These are phyloP conservation scores for Lignosus rhinocerotis DNA, from an alignment of 1,284 basidiomycete species.

Conservation along the genomic window DNA sequence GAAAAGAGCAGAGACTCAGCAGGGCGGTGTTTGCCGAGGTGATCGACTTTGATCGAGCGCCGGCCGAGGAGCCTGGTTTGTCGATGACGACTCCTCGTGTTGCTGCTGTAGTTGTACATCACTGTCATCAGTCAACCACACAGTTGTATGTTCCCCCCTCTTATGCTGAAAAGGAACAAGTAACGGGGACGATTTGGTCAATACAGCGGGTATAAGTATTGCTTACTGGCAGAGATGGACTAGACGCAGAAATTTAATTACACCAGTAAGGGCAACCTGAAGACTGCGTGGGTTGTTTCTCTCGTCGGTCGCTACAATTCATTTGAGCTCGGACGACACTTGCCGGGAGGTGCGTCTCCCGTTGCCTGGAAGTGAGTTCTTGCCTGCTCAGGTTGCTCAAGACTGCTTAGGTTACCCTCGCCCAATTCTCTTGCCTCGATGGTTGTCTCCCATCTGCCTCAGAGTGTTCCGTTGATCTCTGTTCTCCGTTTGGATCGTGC, in stretches of 20 bases:
- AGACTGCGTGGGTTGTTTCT: constrained; percentile 1
- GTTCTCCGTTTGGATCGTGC: not conserved
- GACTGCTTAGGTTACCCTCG: not conserved
- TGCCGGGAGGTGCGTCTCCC: not conserved
- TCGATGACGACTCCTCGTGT: too few species aligned
- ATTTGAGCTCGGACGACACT: constrained; percentile 4
- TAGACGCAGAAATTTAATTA: constrained; percentile 1
- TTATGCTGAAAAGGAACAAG: too few species aligned
- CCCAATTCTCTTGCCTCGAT: not conserved
- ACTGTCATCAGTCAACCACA: too few species aligned
- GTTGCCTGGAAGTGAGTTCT: not conserved
- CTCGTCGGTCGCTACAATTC: constrained; percentile 9
- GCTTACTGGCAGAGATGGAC: not conserved
- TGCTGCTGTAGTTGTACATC: too few species aligned
- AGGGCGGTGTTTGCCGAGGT: not conserved
- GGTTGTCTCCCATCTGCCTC: not conserved
- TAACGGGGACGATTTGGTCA: too few species aligned
- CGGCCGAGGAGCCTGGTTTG: not conserved
- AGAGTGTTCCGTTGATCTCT: not conserved
- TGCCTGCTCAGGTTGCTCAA: not conserved
- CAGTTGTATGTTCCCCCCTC: too few species aligned
- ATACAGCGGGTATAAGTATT: too few species aligned
- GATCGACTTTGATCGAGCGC: not conserved
- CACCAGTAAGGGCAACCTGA: constrained; percentile 5
- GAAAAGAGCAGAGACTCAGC: too few species aligned